phyloP scores from a whole-genome alignment of 306 rosid species.

The Hippophae rhamnoides region DNA sequence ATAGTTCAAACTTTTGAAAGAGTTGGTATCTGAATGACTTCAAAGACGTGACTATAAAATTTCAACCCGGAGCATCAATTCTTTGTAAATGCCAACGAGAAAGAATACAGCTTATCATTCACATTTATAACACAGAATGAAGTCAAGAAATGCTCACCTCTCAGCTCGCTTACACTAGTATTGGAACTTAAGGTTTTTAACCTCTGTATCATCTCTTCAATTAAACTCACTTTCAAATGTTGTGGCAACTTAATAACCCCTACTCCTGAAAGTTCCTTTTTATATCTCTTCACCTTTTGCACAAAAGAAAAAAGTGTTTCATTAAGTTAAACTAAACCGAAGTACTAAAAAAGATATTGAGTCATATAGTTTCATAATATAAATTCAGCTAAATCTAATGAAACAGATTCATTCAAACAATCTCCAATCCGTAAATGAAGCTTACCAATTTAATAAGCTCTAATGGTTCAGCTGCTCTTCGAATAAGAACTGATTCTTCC shows the following conservation, averaged over 20 bases:
- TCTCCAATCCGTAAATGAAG: background rate
- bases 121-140: constrained; percentile 6
- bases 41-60: too few species aligned
- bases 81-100: background rate
- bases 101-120: background rate
- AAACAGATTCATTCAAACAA: constrained; percentile 11
- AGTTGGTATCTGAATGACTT: too few species aligned
- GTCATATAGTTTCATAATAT: background rate
- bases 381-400: background rate
- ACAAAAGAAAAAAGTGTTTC: constrained; percentile 7
- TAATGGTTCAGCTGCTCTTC: constrained; percentile 54
- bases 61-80: background rate
- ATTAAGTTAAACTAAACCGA: background rate
- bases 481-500: constrained; percentile 73
- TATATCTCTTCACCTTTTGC: constrained; percentile 53
- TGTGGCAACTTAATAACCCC: constrained; percentile 43
- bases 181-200: constrained; percentile 44
- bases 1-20: too few species aligned
- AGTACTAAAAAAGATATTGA: background rate
- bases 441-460: constrained; percentile 76
- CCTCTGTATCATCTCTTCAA: constrained; percentile 52
- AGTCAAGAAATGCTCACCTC: constrained; percentile 36
- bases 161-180: constrained; percentile 39
- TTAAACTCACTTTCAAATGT: constrained; percentile 57
- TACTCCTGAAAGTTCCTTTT: constrained; percentile 41